These are phyloP conservation scores for Tuber melanosporum DNA, from an alignment of 495 filamentous ascomycete genomes.

Conservation along the genomic window DNA sequence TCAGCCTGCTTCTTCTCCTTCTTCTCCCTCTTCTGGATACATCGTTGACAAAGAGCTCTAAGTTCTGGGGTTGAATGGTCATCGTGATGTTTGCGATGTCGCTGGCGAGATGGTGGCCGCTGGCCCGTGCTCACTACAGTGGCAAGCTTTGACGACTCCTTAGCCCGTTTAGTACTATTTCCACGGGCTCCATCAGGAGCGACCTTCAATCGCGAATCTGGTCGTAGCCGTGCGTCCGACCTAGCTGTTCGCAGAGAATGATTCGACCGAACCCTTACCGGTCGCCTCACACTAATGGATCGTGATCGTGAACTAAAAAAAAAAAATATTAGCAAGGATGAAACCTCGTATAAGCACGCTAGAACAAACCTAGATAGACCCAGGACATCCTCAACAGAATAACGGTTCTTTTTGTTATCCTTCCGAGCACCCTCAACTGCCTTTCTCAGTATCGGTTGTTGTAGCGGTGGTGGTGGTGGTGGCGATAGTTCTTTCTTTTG, in stretches of 20 bases:
- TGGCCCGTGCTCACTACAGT: neutral
- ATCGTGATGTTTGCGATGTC: constrained; percentile 38
- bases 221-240: neutral
- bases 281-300: neutral
- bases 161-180: constrained; percentile 20
- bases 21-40: constrained; percentile 29
- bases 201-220: neutral
- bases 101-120: constrained; percentile 22
- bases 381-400: neutral
- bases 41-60: constrained; percentile 32
- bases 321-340: neutral
- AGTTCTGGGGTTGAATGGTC: constrained; percentile 33
- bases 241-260: neutral
- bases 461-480: neutral
- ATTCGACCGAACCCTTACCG: neutral
- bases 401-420: constrained; percentile 3
- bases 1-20: constrained; percentile 26
- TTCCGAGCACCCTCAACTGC: neutral
- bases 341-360: neutral
- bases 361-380: neutral
- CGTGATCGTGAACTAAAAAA: constrained; percentile 3
- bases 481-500: constrained; percentile 13
- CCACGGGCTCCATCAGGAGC: constrained; percentile 18
- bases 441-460: neutral
- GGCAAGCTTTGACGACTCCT: constrained; percentile 14